These are phyloP conservation scores for Basipetospora sp. DNA, from an alignment of 2,329 filamentous ascomycete genomes.

Conservation along the genomic window DNA sequence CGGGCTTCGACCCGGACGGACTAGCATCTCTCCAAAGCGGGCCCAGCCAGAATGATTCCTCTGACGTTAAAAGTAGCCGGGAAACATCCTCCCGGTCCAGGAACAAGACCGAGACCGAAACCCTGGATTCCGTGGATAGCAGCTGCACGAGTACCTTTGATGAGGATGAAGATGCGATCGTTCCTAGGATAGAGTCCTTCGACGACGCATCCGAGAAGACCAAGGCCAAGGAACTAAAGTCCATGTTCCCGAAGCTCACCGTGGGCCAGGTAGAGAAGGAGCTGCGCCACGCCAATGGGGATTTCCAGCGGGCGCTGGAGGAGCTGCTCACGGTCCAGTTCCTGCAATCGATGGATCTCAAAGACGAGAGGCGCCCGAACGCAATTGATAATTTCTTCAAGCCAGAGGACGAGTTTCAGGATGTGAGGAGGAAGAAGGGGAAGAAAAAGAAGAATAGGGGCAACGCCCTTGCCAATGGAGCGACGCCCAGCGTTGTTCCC, in stretches of 20 bases:
- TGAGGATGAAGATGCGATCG: constrained; percentile 11
- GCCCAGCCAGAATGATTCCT: constrained; percentile 5
- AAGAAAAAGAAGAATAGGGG: constrained; percentile 20
- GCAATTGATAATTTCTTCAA: constrained; percentile 72
- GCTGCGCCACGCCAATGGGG: constrained; percentile 51
- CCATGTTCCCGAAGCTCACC: constrained; percentile 59
- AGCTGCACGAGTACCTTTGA: constrained; percentile 12
- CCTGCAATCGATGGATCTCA: constrained; percentile 42
- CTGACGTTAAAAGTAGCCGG: constrained; percentile 4
- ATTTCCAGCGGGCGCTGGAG: constrained; percentile 59
- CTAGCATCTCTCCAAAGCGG: constrained; percentile 17
- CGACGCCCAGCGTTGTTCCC: too few species aligned
- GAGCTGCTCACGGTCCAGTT: constrained; percentile 66
- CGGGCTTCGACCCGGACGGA: constrained; percentile 62
- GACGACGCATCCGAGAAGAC: constrained; percentile 36
- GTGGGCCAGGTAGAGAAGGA: constrained; percentile 50
- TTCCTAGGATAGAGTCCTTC: constrained; percentile 14
- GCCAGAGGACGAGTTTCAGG: constrained; percentile 28
- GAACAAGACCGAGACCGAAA: neutral
- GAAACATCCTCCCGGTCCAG: neutral
- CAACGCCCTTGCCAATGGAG: too few species aligned
- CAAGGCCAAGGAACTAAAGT: constrained; percentile 48
- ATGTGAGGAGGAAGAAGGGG: constrained; percentile 22
- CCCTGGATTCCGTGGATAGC: neutral
- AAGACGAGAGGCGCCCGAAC: constrained; percentile 42